Base-by-base conservation (phyloP, 1,284 basidiomycete genomes). In the Vanrija pseudolonga region DNA sequence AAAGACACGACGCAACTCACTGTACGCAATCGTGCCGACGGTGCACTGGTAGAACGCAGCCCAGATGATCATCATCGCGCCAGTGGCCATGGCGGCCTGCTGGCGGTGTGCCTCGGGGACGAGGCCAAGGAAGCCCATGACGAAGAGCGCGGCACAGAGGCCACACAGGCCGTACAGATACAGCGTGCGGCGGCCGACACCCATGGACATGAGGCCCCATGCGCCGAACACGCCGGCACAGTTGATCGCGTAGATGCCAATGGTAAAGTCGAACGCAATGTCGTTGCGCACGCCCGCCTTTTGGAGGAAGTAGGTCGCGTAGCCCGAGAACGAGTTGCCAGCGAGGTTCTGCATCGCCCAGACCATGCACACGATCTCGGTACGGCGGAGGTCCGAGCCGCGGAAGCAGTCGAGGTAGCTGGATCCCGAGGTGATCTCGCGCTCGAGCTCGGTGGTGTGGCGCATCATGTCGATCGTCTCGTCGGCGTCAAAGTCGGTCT, bases 401-500 rank as follows among this genome's bases (percentile, higher is more conserved):
- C 68, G 67, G 76, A 81, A 79, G 67, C 79, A 80, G 61, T 80
- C 78, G 19, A 65, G 53, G 66, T 78, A 80, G n/a, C 63, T 65
- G 4, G 73, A 40, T 3, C 71, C 69, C 3, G 53, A 47, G 15
- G 70, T 70, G 47, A 71, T 59, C 38, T 71, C 62, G 8, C 59
- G 51, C 50, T 71, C 71, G 19, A 72, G 55, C 47, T 69, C 68
- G 36, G 63, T 64, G 11, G 72, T 74, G 59, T 74, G 72, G 37
- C 59, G 57, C 51, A 75, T 76, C 70, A 80, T 77, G 51, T 76
- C 76, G 43, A 81, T 62, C 5, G 71, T 71, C 62, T 76, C 72
- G 48, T 76, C 76, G 19, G 72, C 70, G 57, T 76, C 67, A 56
- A 76, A 72, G 41, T 70, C 65, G 26, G 75, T 62, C 44, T 76